Evolutionary conservation across 2,329 filamentous ascomycete genomes (phyloP).

Genomic region (Ophiostoma sp.): DNA sequence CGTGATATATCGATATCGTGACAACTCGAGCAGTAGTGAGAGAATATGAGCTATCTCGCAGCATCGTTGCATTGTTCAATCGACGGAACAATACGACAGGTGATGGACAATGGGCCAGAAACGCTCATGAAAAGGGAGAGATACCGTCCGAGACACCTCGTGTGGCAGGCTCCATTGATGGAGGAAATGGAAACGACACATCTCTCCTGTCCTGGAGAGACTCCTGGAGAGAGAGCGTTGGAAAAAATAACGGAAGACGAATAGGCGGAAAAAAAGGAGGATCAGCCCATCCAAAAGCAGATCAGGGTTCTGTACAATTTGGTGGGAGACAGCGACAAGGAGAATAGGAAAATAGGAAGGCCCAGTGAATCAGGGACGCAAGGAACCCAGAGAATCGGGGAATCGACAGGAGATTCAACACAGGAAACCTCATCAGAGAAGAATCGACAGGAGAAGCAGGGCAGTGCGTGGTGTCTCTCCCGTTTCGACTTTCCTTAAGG

Average conservation of each 20-base stretch:
- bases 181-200: background rate
- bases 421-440: background rate
- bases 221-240: background rate
- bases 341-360: background rate
- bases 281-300: background rate
- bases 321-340: background rate
- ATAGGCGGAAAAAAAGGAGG: background rate
- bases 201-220: background rate
- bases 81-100: background rate
- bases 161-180: background rate
- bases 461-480: background rate
- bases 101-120: background rate
- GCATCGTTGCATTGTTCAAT: no score
- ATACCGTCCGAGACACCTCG: constrained; percentile 14
- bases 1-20: background rate
- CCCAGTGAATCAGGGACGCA: constrained; percentile 2
- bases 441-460: background rate
- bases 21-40: background rate
- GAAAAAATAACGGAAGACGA: background rate
- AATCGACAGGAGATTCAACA: background rate
- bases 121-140: background rate
- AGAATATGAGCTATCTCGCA: background rate
- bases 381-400: background rate
- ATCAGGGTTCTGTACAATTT: constrained; percentile 8
- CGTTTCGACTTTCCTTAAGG: background rate